Evolutionary conservation across 768 basidiomycete genomes (phyloP), one percentile per base, ranked within the genome.

Genomic region (Termitomyces sp.): DNA sequence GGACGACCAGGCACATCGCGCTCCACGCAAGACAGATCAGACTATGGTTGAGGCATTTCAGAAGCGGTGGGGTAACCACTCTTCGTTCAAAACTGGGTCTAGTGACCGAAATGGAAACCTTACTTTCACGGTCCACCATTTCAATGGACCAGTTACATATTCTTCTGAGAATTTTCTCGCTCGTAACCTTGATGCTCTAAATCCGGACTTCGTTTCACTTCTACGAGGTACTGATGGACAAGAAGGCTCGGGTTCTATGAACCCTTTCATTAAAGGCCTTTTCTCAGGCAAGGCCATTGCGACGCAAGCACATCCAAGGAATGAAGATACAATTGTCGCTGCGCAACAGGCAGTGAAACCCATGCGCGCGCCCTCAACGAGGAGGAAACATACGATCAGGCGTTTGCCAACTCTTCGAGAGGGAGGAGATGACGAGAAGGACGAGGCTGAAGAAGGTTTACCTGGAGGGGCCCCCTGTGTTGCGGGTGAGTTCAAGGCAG

Each of bases 291-390:
- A 92, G 67, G 88, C 89, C 2, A 94, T 99, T 60, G 92, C 94
- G 0, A 96, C 93, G 0, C 88, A 94, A 66, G 91, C 87, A 0
- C 94, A 98, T 67, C 94, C 96, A 0, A 77, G 88, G 60, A 88
- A 95, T 65, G 94, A 98, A 65, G 94, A 96, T 52, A 97, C 95
- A 0, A 95, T 98, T 60, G 95, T 98, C 16, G 84, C 94, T 5
- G 94, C 94, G 0, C 93, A 94, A 67, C 94, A 97, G 69, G 86
- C 87, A 36, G 87, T 94, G 62, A 94, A 95, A 71, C 96, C 96
- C 0, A 92, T 97, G 87, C 86, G 95, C 9, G 85, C 90, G 0
- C 95, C 95, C 0, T 96, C 93, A 0, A 96, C 88, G 0, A 79
- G 92, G 48, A 81, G 94, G 57, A 94, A 93, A 71, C 81, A 80